Conservation (phyloP, 2,329 filamentous ascomycete species). For the Fusarium equiseti region DNA sequence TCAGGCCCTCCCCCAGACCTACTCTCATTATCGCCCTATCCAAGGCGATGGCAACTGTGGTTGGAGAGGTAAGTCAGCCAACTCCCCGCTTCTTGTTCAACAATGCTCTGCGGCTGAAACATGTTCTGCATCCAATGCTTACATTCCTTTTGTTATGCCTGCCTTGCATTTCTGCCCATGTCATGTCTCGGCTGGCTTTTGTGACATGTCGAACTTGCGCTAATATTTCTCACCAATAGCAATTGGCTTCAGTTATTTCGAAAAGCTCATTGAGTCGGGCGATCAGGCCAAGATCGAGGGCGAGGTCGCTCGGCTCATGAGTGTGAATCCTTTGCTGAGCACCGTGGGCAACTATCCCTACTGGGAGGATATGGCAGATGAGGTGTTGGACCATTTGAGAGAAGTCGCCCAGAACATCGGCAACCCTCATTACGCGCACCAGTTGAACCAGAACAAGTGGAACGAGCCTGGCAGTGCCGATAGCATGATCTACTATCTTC, state of each 20-base stretch:
- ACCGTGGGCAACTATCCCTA: conserved; percentile 77
- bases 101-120: conserved; percentile 12
- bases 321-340: conserved; percentile 77
- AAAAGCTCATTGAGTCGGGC: conserved; percentile 78
- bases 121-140: conserved; percentile 14
- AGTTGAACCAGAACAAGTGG: conserved; percentile 73
- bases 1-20: conserved; percentile 83
- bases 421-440: conserved; percentile 67
- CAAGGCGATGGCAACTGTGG: conserved; percentile 96
- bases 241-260: conserved; percentile 93
- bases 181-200: conserved; percentile 36
- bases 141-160: conserved; percentile 22
- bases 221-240: conserved; percentile 64
- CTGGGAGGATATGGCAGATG: conserved; percentile 85
- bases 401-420: conserved; percentile 71
- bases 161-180: conserved; percentile 24
- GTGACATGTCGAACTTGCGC: conserved; percentile 26
- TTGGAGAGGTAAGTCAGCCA: conserved; percentile 84
- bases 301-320: conserved; percentile 79
- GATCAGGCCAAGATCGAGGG: conserved; percentile 73
- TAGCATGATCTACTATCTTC: conserved; percentile 85
- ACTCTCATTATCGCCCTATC: conserved; percentile 88
- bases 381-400: conserved; percentile 75
- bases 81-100: conserved; percentile 22
- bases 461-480: conserved; percentile 77